Evolutionary conservation across 805 yeast species (phyloP).

Genomic region (Starmerella gropengiesseri): DNA sequence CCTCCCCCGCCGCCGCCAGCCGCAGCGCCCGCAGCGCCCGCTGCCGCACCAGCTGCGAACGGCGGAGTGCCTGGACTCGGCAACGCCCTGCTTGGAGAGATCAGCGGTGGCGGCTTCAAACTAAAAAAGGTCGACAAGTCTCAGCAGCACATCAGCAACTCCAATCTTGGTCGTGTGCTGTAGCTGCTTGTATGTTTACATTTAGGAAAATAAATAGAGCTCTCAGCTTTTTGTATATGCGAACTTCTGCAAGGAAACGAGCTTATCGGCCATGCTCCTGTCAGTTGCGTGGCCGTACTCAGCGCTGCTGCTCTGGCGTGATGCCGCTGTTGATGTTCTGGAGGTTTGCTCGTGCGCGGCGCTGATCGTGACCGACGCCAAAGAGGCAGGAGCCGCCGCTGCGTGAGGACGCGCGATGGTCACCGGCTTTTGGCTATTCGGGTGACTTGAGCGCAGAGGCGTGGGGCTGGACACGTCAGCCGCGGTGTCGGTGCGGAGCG

Average conservation of each 20-base stretch:
- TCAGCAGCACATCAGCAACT: constrained; percentile 24
- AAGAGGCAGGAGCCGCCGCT: neutral
- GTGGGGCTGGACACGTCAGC: neutral
- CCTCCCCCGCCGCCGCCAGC: constrained; percentile 33
- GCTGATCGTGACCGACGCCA: neutral
- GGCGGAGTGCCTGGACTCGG: constrained; percentile 25
- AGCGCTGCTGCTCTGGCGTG: neutral
- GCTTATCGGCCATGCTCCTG: neutral
- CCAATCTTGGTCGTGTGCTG: constrained; percentile 26
- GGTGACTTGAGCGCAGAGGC: neutral
- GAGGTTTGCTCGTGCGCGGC: neutral
- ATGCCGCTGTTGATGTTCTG: neutral
- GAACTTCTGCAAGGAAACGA: neutral
- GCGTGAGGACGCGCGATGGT: neutral
- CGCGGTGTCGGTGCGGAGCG: constrained; percentile 1
- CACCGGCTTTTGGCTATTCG: too few relatives aligned
- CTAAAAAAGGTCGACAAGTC: constrained; percentile 27
- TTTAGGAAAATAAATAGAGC: neutral
- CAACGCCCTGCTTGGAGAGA: constrained; percentile 28
- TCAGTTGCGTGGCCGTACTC: neutral
- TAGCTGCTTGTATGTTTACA: constrained; percentile 5
- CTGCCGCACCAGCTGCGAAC: constrained; percentile 35
- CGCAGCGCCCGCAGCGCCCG: constrained; percentile 31
- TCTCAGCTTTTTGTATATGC: neutral
- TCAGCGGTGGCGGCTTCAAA: constrained; percentile 26